A percentile compares a stretch with the other conserved stretches of the same genome.
Conservation (phyloP, 2,329 filamentous ascomycete species). For the Apiospora kogelbergensis region DNA sequence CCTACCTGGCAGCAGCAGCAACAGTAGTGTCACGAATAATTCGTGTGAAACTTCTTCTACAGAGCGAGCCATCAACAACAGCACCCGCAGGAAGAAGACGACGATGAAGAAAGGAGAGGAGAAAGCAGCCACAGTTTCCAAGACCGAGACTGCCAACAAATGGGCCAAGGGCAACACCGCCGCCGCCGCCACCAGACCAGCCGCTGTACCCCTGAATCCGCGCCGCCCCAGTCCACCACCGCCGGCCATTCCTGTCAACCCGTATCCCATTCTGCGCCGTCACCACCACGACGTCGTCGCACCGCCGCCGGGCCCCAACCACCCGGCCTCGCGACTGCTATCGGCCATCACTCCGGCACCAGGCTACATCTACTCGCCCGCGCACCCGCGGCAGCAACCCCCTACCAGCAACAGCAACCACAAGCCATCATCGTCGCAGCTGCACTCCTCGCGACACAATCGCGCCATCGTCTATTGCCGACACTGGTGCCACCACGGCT, state of each 20-base stretch:
- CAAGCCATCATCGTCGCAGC: neutral
- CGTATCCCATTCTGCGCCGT: neutral
- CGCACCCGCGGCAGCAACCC: constrained; percentile 13
- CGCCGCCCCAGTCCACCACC: neutral
- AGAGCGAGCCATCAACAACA: neutral
- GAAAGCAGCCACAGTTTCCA: neutral
- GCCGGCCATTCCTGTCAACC: neutral
- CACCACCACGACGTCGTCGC: neutral
- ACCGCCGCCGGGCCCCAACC: neutral
- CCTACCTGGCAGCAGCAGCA: neutral
- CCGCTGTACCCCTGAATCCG: neutral
- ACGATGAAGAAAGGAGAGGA: neutral
- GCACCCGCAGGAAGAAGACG: neutral
- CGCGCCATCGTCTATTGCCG: constrained; percentile 35
- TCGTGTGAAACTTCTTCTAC: too few relatives aligned
- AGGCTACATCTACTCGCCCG: neutral
- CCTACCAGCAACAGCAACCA: neutral
- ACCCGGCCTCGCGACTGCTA: constrained; percentile 3
- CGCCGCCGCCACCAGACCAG: too few relatives aligned
- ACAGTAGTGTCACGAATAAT: neutral
- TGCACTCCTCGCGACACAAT: neutral
- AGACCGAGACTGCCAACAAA: constrained; percentile 4
- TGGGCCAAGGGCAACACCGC: neutral
- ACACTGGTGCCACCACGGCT: constrained; percentile 49
- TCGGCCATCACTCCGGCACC: constrained; percentile 2